Conservation (phyloP, 2,329 filamentous ascomycete genomes). For the Periconia macrospinosa region DNA sequence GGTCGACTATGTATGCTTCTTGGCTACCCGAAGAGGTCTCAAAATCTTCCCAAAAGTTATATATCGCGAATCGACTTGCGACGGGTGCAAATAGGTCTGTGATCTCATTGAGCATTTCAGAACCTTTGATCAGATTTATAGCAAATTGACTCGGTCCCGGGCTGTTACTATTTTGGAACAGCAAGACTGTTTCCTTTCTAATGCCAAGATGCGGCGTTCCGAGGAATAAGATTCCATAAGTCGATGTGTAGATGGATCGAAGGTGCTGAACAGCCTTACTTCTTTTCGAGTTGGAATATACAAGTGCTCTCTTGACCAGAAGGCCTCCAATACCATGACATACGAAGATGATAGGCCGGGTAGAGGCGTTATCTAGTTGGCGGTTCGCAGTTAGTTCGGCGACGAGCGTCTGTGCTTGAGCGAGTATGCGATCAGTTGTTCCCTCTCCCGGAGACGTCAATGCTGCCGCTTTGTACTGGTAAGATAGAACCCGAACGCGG, state of each 20-base stretch:
- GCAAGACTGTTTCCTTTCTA: slow-evolving; percentile 10
- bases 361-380: slow-evolving; percentile 55
- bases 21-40: slow-evolving; percentile 14
- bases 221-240: slow-evolving; percentile 55
- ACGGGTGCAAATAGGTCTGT: slow-evolving; percentile 20
- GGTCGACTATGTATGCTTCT: slow-evolving; percentile 21
- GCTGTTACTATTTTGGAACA: slow-evolving; percentile 3
- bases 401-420: slow-evolving; percentile 35
- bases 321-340: slow-evolving; percentile 75
- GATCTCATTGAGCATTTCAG: slow-evolving; percentile 22
- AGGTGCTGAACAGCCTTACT: slow-evolving; percentile 64
- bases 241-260: slow-evolving; percentile 72
- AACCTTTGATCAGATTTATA: slow-evolving; percentile 16
- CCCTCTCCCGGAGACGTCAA: slow-evolving; percentile 20
- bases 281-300: slow-evolving; percentile 66
- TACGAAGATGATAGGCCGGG: slow-evolving; percentile 74
- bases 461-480: slow-evolving; percentile 23
- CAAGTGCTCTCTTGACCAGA: slow-evolving; percentile 69
- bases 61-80: slow-evolving; percentile 19
- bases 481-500: slow-evolving; percentile 27
- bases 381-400: slow-evolving; percentile 39
- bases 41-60: slow-evolving; percentile 27
- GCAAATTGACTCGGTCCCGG: slow-evolving; percentile 17
- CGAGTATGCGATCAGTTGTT: slow-evolving; percentile 20
- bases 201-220: slow-evolving; percentile 21